phyloP scores from a whole-genome alignment of 2,329 filamentous ascomycete species.

The Clarireedia paspali region DNA sequence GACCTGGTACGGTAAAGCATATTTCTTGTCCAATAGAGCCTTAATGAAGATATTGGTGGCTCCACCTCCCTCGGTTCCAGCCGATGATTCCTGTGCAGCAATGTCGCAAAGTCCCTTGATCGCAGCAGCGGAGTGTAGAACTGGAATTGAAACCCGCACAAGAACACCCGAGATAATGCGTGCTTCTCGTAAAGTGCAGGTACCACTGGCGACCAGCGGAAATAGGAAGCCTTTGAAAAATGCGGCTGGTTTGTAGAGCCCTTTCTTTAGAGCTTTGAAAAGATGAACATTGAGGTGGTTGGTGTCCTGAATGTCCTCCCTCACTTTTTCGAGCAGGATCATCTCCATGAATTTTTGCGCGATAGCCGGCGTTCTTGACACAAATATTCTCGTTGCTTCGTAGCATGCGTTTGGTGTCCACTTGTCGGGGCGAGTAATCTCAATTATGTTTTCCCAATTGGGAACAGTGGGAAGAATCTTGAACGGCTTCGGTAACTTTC shows the following conservation, averaged over 20 bases:
- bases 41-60: conserved; percentile 95
- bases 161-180: conserved; percentile 86
- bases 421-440: conserved; percentile 71
- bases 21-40: conserved; percentile 90
- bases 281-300: conserved; percentile 94
- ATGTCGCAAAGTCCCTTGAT: conserved; percentile 91
- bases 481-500: conserved; percentile 95
- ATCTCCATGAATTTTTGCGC: conserved; percentile 82
- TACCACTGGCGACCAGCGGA: conserved; percentile 74
- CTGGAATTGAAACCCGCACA: conserved; percentile 75
- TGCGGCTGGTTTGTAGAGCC: conserved; percentile 84
- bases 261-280: conserved; percentile 89
- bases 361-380: conserved; percentile 71
- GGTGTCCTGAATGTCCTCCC: conserved; percentile 86
- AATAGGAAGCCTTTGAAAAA: conserved; percentile 98
- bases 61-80: conserved; percentile 77
- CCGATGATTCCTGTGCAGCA: conserved; percentile 78
- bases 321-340: conserved; percentile 82
- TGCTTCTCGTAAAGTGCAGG: conserved; percentile 88
- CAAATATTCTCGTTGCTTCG: conserved; percentile 87
- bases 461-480: conserved; percentile 91
- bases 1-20: conserved; percentile 89
- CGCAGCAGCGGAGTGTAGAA: conserved; percentile 86
- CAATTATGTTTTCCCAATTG: conserved; percentile 82
- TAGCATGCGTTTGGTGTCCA: conserved; percentile 75